These are phyloP conservation scores for Chrysoporthe puriensis DNA, from an alignment of 2,329 filamentous ascomycete genomes.

Conservation along the genomic window DNA sequence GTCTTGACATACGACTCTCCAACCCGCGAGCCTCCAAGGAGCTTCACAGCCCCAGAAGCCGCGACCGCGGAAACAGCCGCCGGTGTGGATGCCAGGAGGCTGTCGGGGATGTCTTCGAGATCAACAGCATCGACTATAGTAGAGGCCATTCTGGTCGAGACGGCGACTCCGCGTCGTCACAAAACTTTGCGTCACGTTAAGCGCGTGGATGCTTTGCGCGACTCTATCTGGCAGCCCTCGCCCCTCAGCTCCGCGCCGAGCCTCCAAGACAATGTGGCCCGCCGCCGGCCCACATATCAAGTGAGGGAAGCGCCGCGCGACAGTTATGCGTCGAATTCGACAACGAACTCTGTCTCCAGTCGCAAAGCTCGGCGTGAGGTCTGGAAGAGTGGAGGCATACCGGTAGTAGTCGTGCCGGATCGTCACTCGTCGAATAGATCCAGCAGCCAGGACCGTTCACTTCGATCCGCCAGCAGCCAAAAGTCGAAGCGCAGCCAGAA, in stretches of 20 bases:
- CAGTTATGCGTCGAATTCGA: constrained; percentile 54
- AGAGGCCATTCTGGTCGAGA: constrained; percentile 61
- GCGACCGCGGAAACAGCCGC: constrained; percentile 38
- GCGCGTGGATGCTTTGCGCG: constrained; percentile 57
- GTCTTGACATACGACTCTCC: constrained; percentile 42
- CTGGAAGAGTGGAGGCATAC: constrained; percentile 62
- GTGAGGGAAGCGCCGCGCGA: constrained; percentile 41
- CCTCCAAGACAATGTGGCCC: constrained; percentile 28
- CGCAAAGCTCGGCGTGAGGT: constrained; percentile 61
- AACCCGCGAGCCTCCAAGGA: constrained; percentile 36
- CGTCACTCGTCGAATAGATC: constrained; percentile 58
- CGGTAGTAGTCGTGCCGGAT: constrained; percentile 65
- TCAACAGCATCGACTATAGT: constrained; percentile 61
- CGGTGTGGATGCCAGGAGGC: constrained; percentile 50
- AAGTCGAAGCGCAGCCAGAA: constrained; percentile 59
- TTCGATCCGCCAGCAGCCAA: constrained; percentile 65
- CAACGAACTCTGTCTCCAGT: constrained; percentile 55
- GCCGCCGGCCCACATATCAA: constrained; percentile 31
- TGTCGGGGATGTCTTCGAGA: constrained; percentile 58
- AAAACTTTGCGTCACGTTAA: constrained; percentile 65
- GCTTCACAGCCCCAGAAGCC: constrained; percentile 35
- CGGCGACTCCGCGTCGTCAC: constrained; percentile 47
- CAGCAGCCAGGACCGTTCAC: constrained; percentile 53
- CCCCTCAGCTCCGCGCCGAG: constrained; percentile 48
- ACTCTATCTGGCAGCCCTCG: constrained; percentile 48